phyloP scores from a whole-genome alignment of 306 rosid genomes.

The Lithocarpus polystachyus region DNA sequence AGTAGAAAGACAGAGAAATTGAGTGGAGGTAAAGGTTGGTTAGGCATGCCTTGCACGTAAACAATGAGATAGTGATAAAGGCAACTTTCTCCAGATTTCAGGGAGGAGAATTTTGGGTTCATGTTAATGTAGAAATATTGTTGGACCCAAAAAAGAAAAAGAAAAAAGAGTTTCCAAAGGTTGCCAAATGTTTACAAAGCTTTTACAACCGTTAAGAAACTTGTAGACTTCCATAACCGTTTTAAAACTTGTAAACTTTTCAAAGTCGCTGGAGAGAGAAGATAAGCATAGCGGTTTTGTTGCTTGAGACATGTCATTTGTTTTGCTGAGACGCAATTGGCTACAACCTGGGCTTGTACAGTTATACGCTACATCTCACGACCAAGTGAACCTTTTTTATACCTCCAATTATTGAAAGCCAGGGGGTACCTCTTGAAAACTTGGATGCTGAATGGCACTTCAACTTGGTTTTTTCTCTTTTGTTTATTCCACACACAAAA shows the following conservation, averaged over 20 bases:
- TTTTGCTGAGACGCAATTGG: conserved; percentile 29
- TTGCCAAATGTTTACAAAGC: background rate
- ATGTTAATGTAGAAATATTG: background rate
- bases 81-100: background rate
- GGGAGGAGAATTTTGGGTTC: background rate
- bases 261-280: conserved; percentile 9
- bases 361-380: too few relatives aligned
- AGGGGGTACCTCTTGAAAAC: too few relatives aligned
- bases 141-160: background rate
- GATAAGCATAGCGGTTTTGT: background rate
- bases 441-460: too few relatives aligned
- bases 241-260: background rate
- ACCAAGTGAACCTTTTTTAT: too few relatives aligned
- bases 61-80: conserved; percentile 22
- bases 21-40: conserved; percentile 38
- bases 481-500: too few relatives aligned
- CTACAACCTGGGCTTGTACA: background rate
- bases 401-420: too few relatives aligned
- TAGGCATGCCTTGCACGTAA: conserved; percentile 67
- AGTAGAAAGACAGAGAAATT: conserved; percentile 6
- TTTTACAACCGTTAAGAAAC: background rate
- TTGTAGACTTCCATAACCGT: background rate
- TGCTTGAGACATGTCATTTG: background rate
- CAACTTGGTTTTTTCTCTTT: too few relatives aligned
- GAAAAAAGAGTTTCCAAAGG: background rate